phyloP scores from a whole-genome alignment of 106 monocot genomes.

The Dendrobium catenatum region DNA sequence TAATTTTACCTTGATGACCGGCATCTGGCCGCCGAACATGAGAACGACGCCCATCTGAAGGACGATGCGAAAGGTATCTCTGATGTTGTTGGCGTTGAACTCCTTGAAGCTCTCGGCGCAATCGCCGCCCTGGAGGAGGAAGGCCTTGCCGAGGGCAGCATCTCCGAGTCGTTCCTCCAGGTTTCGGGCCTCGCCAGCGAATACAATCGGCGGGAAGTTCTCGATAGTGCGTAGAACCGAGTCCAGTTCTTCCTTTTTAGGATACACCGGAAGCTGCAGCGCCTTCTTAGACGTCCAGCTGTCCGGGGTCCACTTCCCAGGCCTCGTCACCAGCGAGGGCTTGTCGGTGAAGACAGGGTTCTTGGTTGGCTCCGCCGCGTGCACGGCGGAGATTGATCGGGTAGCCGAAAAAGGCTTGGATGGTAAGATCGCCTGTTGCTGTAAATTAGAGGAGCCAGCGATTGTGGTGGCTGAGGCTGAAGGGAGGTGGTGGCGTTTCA shows the following conservation, averaged over 20 bases:
- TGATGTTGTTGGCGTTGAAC: constrained; percentile 87
- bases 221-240: constrained; percentile 56
- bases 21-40: constrained; percentile 94
- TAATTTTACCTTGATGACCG: constrained; percentile 67
- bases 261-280: constrained; percentile 81
- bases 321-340: not conserved
- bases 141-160: constrained; percentile 71
- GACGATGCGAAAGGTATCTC: constrained; percentile 84
- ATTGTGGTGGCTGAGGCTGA: constrained; percentile 3
- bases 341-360: constrained; percentile 16
- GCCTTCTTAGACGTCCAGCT: constrained; percentile 75
- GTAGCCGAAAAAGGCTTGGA: not conserved
- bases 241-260: constrained; percentile 49
- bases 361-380: constrained; percentile 32
- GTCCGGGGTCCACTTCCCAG: constrained; percentile 49
- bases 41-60: constrained; percentile 93
- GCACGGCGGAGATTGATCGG: constrained; percentile 21
- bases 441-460: not conserved
- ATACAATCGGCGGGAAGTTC: constrained; percentile 79
- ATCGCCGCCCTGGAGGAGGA: constrained; percentile 84
- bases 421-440: not conserved
- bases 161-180: constrained; percentile 80
- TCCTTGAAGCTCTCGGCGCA: constrained; percentile 99
- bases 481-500: constrained; percentile 3
- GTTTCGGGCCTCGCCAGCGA: constrained; percentile 78